Conservation (phyloP, 1,284 basidiomycete genomes). For the Ustilago hordei region DNA sequence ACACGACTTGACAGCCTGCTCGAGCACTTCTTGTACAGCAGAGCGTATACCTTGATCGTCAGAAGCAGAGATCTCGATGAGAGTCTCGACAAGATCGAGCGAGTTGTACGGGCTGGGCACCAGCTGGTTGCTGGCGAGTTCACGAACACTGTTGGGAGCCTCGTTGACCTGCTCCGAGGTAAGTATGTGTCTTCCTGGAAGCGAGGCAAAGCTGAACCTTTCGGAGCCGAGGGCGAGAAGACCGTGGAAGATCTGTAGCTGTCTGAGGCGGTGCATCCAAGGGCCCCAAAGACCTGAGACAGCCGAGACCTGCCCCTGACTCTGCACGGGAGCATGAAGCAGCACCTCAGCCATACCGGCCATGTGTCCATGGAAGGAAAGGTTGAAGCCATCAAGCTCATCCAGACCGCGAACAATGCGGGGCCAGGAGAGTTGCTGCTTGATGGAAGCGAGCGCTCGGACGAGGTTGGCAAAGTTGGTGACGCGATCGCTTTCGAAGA, state of each 20-base stretch:
- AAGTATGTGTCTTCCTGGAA: constrained; percentile 60
- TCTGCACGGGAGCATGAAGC: constrained; percentile 24
- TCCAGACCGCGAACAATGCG: constrained; percentile 70
- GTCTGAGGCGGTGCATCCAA: constrained; percentile 87
- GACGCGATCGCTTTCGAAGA: constrained; percentile 44
- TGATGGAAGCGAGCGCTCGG: constrained; percentile 33
- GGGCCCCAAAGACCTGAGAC: constrained; percentile 71
- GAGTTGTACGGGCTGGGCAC: constrained; percentile 95
- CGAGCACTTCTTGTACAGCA: constrained; percentile 64
- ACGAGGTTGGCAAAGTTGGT: constrained; percentile 53
- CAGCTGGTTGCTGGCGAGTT: constrained; percentile 76
- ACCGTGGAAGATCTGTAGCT: constrained; percentile 87
- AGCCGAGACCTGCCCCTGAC: constrained; percentile 63
- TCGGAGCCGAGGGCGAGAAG: constrained; percentile 83
- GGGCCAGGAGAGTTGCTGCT: constrained; percentile 61
- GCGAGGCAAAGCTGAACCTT: constrained; percentile 79
- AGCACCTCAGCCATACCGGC: constrained; percentile 65
- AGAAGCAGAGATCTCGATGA: constrained; percentile 88
- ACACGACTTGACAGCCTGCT: constrained; percentile 75
- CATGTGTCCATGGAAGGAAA: constrained; percentile 69
- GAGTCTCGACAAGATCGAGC: constrained; percentile 87
- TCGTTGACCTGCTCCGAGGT: constrained; percentile 56
- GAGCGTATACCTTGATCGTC: constrained; percentile 74
- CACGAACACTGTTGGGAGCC: constrained; percentile 85
- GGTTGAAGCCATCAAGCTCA: constrained; percentile 69